Percentiles rank a stretch among this genome's conserved stretches.
phyloP scores from a whole-genome alignment of 352 stramenopile species.

The Phytophthora colocasiae region DNA sequence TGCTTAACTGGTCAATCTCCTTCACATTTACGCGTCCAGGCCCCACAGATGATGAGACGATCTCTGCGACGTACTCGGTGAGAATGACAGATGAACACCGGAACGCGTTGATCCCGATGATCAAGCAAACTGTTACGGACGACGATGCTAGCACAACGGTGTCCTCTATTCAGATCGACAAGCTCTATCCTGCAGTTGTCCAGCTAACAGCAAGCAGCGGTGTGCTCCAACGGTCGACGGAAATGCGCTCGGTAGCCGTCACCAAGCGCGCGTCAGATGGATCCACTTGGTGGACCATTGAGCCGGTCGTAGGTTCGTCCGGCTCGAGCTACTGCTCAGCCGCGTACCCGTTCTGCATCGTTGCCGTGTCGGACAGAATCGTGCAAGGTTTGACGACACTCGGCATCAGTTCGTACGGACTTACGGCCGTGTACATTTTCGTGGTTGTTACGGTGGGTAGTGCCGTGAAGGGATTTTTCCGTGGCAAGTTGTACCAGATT shows the following conservation, averaged over 20 bases:
- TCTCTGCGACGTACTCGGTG: conserved; percentile 60
- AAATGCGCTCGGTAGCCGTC: conserved; percentile 61
- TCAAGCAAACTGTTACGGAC: conserved; percentile 61
- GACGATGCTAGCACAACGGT: conserved; percentile 37
- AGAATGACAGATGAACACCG: conserved; percentile 65
- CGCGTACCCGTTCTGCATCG: conserved; percentile 72
- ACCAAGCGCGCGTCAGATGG: conserved; percentile 64
- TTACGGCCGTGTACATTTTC: conserved; percentile 89
- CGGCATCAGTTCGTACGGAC: conserved; percentile 84
- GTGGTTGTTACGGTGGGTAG: conserved; percentile 89
- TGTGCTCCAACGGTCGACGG: conserved; percentile 60
- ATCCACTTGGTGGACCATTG: conserved; percentile 74
- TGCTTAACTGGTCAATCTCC: conserved; percentile 76
- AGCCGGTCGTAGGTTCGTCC: conserved; percentile 41
- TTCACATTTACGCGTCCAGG: conserved; percentile 77
- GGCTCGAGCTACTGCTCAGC: conserved; percentile 56
- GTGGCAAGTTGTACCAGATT: conserved; percentile 79
- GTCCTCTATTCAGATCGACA: conserved; percentile 54
- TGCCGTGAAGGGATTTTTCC: conserved; percentile 86
- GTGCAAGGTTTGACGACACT: conserved; percentile 81
- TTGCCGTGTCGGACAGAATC: conserved; percentile 89
- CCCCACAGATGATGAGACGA: conserved; percentile 62
- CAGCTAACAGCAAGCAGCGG: conserved; percentile 76
- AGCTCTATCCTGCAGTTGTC: conserved; percentile 68
- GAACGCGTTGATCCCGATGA: conserved; percentile 75